A percentile compares a stretch with the other conserved stretches of the same genome.
These are phyloP conservation scores for Psophocarpus tetragonolobus DNA, from an alignment of 306 rosid species.

Conservation along the genomic window DNA sequence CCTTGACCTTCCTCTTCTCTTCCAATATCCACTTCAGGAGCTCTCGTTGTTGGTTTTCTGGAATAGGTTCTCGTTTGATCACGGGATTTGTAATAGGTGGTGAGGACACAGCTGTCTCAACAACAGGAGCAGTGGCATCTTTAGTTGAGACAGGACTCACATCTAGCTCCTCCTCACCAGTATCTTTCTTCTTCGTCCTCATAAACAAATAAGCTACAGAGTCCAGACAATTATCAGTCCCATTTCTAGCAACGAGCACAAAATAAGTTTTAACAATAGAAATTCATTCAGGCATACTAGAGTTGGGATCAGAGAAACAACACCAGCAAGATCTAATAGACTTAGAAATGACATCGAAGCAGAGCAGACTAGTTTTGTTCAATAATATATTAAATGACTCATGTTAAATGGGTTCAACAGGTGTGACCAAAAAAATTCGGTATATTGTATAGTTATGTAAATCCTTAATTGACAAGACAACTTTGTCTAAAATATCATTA, in stretches of 20 bases:
- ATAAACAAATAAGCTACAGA: conserved; percentile 69
- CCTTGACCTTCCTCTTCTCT: conserved; percentile 83
- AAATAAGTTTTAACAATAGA: conserved; percentile 6
- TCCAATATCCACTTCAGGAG: conserved; percentile 92
- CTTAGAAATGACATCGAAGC: conserved; percentile 3
- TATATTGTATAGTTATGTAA: not conserved
- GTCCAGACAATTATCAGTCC: conserved; percentile 40
- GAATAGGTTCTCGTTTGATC: conserved; percentile 62
- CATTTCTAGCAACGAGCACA: conserved; percentile 30
- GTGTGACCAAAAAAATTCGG: not conserved
- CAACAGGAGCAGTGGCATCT: conserved; percentile 42
- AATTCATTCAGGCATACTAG: conserved; percentile 1
- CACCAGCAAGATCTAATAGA: not conserved
- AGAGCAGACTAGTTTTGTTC: not conserved
- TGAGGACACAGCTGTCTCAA: conserved; percentile 39
- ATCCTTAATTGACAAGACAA: not conserved
- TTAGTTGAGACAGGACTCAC: conserved; percentile 41
- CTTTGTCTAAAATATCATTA: not conserved
- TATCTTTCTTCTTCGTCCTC: conserved; percentile 75
- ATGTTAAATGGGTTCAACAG: conserved; percentile 10
- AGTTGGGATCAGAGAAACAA: conserved; percentile 6
- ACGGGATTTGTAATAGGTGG: conserved; percentile 47
- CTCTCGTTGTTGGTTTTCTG: conserved; percentile 72
- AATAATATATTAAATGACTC: not conserved
- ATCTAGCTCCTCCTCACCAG: conserved; percentile 46